Evolutionary conservation across 1,284 basidiomycete species (phyloP), one percentile per base, ranked within the genome.

Genomic region (Coniophora puteana): DNA sequence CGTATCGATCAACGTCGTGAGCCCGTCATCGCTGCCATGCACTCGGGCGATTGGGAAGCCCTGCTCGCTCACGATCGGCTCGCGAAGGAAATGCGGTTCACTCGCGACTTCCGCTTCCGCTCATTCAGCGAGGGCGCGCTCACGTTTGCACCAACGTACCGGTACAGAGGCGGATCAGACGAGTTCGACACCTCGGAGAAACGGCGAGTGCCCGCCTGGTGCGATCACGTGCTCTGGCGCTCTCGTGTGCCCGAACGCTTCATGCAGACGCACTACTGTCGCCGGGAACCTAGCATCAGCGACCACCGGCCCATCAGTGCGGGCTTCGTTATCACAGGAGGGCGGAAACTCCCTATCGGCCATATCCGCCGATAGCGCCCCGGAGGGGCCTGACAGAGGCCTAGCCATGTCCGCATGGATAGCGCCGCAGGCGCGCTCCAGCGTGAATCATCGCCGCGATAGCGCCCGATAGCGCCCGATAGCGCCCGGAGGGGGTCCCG

Each of bases 1-100:
- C 90, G 95, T 14, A 91, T 99, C 49, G 94, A 98, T 59, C 80
- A 89, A 53, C 78, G 89, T 1, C 76, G 94, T 17, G 92, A 96
- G 12, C 74, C 78, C 8, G 89, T 93, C 44, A 64, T 93, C 27
- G 65, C 79, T 0, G 75, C 82, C 27, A 72, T 96, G 39, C 65
- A 77, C 8, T 66, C 77, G 0, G 76, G 79, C 24, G 86, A 94
- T 31, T 65, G 84, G 14, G 65, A 72, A 1, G 67, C 69, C 23
- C 75, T 99, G 1, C 63, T 88, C 11, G 59, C 71, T 13, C 84
- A 93, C 55, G 96, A 99, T 63, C 95, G 99, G 57, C 79, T 99
- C 1, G 68, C 78, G 11, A 92, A 91, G 51, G 91, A 97, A 60
- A 84, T 97, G 71, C 81, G 81, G 43, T 71, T 67, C 50, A 97